Percentiles rank a stretch among this genome's conserved stretches.
phyloP scores from a whole-genome alignment of 495 filamentous ascomycete species.

The Rhypophila decipiens region DNA sequence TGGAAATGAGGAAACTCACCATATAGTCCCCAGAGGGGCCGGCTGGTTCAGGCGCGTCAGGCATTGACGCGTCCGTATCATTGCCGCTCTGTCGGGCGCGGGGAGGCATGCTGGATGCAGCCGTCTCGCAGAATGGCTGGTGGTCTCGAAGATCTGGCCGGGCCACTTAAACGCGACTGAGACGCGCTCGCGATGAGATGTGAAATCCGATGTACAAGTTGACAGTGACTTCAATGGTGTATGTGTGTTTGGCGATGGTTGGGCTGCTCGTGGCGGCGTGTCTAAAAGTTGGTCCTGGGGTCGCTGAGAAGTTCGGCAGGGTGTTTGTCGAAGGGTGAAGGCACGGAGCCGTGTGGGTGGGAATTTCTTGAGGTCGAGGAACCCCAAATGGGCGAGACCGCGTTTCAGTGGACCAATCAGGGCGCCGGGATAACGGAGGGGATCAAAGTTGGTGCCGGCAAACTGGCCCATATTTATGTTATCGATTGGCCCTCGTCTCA shows the following conservation, averaged over 20 bases:
- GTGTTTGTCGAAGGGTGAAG: constrained; percentile 21
- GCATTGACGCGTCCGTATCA: constrained; percentile 51
- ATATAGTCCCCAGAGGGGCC: constrained; percentile 35
- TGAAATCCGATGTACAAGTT: constrained; percentile 1
- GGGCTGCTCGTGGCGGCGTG: constrained; percentile 14
- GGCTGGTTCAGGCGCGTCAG: constrained; percentile 51
- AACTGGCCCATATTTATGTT: neutral
- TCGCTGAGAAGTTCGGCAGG: constrained; percentile 8
- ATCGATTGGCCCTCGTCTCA: neutral
- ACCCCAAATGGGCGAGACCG: constrained; percentile 27
- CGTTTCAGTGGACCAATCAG: constrained; percentile 26
- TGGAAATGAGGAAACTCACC: constrained; percentile 22
- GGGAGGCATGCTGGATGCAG: constrained; percentile 50
- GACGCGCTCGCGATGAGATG: constrained; percentile 19
- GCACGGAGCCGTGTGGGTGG: constrained; percentile 18
- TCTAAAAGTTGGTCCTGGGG: constrained; percentile 7
- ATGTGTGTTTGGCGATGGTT: constrained; percentile 17
- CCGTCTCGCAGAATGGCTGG: constrained; percentile 4
- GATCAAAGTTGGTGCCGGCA: constrained; percentile 3
- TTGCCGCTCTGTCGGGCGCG: constrained; percentile 42
- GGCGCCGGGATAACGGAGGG: constrained; percentile 11
- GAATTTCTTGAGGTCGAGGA: constrained; percentile 27
- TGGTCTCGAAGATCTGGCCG: too few species aligned
- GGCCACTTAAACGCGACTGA: constrained; percentile 39
- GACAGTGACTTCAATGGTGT: neutral